Evolutionary conservation across 2,329 filamentous ascomycete genomes (phyloP).

Genomic region (Ceratocystis cacaofunesta): DNA sequence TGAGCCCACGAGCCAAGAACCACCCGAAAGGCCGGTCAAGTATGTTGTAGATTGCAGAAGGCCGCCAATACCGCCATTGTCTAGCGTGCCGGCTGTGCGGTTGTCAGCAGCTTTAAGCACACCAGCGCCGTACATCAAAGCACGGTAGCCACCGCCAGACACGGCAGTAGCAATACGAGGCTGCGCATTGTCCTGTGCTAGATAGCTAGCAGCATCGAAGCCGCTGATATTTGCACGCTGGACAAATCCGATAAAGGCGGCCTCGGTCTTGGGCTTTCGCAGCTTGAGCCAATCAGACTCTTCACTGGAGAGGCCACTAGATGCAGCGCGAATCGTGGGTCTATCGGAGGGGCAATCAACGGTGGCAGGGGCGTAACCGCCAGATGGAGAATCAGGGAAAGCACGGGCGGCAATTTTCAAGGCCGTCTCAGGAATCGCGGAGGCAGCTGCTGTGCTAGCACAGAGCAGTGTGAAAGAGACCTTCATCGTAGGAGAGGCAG

Average conservation of each 20-base stretch:
- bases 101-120: conserved; percentile 65
- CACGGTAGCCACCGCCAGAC: conserved; percentile 75
- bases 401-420: conserved; percentile 20
- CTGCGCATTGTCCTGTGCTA: conserved; percentile 34
- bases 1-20: conserved; percentile 72
- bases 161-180: conserved; percentile 57
- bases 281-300: conserved; percentile 61
- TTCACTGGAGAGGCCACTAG: conserved; percentile 41
- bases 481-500: conserved; percentile 4
- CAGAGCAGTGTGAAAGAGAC: conserved; percentile 7
- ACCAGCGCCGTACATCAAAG: conserved; percentile 72
- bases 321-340: conserved; percentile 53
- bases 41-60: conserved; percentile 72
- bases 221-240: conserved; percentile 55
- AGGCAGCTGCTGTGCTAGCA: conserved; percentile 12
- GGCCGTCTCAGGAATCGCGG: background rate
- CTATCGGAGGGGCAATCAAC: conserved; percentile 55
- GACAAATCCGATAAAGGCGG: conserved; percentile 62
- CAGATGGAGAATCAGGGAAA: conserved; percentile 27
- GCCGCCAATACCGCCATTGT: conserved; percentile 57
- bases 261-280: conserved; percentile 57
- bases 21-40: conserved; percentile 64
- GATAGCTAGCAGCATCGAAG: conserved; percentile 62
- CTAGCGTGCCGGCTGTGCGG: conserved; percentile 39
- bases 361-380: conserved; percentile 55